Evolutionary conservation across 1,139 yeast species (phyloP).

Genomic region (Zygosaccharomyces pseudobailii): DNA sequence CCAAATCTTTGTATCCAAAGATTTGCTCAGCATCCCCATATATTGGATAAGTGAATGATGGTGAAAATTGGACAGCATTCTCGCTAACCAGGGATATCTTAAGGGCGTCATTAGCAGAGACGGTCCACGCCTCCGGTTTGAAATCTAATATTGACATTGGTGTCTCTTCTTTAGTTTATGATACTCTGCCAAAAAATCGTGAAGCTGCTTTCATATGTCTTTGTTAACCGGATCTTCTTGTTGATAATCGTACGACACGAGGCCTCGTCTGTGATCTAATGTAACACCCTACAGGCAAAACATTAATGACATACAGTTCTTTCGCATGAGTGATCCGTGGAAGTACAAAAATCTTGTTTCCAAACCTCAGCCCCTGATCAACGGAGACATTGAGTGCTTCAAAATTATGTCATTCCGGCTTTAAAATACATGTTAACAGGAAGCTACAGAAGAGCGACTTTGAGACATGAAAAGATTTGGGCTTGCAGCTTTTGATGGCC

Average conservation of each 20-base stretch:
- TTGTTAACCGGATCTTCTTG: too few species aligned
- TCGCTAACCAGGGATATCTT: slow-evolving; percentile 53
- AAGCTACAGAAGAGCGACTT: background rate
- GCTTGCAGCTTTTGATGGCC: slow-evolving; percentile 26
- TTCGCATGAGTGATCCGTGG: too few species aligned
- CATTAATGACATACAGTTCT: too few species aligned
- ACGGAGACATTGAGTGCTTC: too few species aligned
- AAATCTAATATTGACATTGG: slow-evolving; percentile 22
- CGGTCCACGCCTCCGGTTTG: slow-evolving; percentile 61
- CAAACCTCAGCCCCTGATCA: too few species aligned
- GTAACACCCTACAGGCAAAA: too few species aligned
- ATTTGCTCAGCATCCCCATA: slow-evolving; percentile 89
- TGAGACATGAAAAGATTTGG: slow-evolving; percentile 28
- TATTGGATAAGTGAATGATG: slow-evolving; percentile 84
- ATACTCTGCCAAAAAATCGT: background rate
- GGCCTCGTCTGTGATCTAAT: too few species aligned
- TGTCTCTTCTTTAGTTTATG: background rate
- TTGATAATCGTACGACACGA: too few species aligned
- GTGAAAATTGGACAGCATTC: slow-evolving; percentile 55
- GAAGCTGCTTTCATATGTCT: too few species aligned
- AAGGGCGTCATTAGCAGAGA: slow-evolving; percentile 61
- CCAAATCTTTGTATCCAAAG: slow-evolving; percentile 73
- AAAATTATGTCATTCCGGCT: too few species aligned
- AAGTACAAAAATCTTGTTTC: background rate
- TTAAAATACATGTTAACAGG: background rate